Conservation (phyloP, 2,329 filamentous ascomycete genomes). For the Neonectria hederae region DNA sequence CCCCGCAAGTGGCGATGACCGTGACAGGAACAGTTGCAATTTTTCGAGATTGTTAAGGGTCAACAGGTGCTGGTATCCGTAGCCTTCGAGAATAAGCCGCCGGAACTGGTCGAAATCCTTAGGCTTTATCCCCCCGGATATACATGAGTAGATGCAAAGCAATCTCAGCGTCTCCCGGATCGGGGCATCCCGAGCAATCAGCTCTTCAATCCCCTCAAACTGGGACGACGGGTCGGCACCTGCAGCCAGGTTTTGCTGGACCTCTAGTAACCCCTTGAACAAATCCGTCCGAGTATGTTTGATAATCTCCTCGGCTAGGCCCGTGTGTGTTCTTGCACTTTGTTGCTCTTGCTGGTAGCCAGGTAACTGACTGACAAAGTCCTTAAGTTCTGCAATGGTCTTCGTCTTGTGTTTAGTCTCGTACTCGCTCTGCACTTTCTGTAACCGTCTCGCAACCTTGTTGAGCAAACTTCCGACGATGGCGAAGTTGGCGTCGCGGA, state of each 20-base stretch:
- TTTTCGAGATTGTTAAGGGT: slow-evolving; percentile 91
- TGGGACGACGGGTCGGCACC: slow-evolving; percentile 89
- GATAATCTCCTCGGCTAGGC: slow-evolving; percentile 93
- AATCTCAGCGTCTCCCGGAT: slow-evolving; percentile 84
- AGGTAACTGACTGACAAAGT: slow-evolving; percentile 94
- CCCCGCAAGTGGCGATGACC: slow-evolving; percentile 79
- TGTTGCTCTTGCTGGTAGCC: slow-evolving; percentile 93
- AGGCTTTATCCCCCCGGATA: slow-evolving; percentile 86
- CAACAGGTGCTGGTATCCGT: slow-evolving; percentile 93
- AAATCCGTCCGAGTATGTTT: slow-evolving; percentile 89
- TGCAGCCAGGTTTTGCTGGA: slow-evolving; percentile 94
- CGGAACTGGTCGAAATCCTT: slow-evolving; percentile 92
- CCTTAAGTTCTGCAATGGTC: slow-evolving; percentile 88
- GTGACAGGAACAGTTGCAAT: slow-evolving; percentile 83
- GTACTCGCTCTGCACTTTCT: slow-evolving; percentile 84
- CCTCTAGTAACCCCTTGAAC: slow-evolving; percentile 88
- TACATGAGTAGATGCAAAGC: slow-evolving; percentile 89
- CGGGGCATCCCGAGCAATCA: slow-evolving; percentile 88
- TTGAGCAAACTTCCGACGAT: slow-evolving; percentile 91
- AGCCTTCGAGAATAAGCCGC: slow-evolving; percentile 86
- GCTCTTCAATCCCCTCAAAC: slow-evolving; percentile 89
- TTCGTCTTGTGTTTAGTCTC: slow-evolving; percentile 90
- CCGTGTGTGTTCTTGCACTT: slow-evolving; percentile 90
- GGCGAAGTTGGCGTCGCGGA: slow-evolving; percentile 94
- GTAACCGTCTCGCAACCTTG: slow-evolving; percentile 86